Conservation (phyloP, 192 early-diverging fungal species). For the Linnemannia schmuckeri region DNA sequence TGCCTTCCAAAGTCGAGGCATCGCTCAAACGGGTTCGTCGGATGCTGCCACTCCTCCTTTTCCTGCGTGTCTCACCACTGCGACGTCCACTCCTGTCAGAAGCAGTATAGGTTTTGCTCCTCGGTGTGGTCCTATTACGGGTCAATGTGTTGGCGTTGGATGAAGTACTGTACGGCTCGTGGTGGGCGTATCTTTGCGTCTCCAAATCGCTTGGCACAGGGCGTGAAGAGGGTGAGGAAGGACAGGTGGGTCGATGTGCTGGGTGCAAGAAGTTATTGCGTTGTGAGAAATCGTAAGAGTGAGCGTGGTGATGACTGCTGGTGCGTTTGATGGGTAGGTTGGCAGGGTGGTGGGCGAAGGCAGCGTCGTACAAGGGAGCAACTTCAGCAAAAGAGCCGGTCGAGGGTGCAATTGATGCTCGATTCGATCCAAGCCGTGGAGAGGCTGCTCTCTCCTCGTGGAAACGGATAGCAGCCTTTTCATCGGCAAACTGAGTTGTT, state of each 20-base stretch:
- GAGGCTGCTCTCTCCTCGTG: not conserved
- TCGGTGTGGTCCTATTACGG: not conserved
- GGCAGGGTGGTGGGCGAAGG: slow-evolving; percentile 7
- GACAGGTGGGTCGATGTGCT: not conserved
- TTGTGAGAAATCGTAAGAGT: not conserved
- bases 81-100: not conserved
- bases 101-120: not conserved
- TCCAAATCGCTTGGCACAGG: slow-evolving; percentile 30
- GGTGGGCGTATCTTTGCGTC: slow-evolving; percentile 8
- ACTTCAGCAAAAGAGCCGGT: not conserved
- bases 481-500: slow-evolving; percentile 2
- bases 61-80: slow-evolving; percentile 1
- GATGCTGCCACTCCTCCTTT: not conserved
- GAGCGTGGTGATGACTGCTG: not conserved
- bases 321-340: not conserved
- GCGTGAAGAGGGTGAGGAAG: slow-evolving; percentile 5
- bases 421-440: slow-evolving; percentile 5
- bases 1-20: not conserved
- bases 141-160: not conserved
- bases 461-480: not conserved
- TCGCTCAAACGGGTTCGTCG: not conserved
- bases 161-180: not conserved
- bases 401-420: slow-evolving; percentile 4
- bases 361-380: slow-evolving; percentile 17
- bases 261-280: not conserved